Conservation (phyloP, 208 protist genomes). For the Trypanosoma scelopori region DNA sequence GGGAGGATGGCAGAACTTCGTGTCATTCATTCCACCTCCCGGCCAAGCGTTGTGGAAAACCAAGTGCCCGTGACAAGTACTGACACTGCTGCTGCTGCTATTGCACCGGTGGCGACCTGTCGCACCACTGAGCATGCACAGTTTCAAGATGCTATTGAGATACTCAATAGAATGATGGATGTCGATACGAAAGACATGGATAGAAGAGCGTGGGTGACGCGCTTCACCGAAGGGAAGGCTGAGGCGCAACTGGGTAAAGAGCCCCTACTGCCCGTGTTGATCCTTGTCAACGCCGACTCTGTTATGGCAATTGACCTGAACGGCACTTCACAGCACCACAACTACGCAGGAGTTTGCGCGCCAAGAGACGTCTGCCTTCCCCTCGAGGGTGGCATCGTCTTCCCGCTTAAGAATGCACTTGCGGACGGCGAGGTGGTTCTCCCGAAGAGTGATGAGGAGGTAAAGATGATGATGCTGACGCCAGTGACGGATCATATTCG, state of each 20-base stretch:
- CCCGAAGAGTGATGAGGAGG: conserved; percentile 12
- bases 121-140: not conserved
- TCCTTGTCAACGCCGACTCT: conserved; percentile 18
- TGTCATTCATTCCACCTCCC: not conserved
- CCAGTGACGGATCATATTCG: conserved; percentile 8
- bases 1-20: conserved; percentile 7
- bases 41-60: not conserved
- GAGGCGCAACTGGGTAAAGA: conserved; percentile 16
- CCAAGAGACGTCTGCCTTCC: conserved; percentile 3
- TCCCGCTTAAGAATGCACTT: conserved; percentile 10
- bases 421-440: conserved; percentile 8
- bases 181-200: conserved; percentile 16
- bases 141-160: conserved; percentile 31
- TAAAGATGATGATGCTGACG: conserved; percentile 16
- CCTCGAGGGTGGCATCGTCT: conserved; percentile 16
- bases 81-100: not conserved
- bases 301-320: conserved; percentile 36
- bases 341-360: conserved; percentile 27
- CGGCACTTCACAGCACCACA: conserved; percentile 42
- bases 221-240: conserved; percentile 11
- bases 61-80: not conserved
- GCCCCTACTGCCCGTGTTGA: conserved; percentile 29
- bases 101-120: not conserved
- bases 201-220: conserved; percentile 17
- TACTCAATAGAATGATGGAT: conserved; percentile 29